phyloP scores from a whole-genome alignment of 2,329 filamentous ascomycete genomes.

The Sclerotinia glacialis region DNA sequence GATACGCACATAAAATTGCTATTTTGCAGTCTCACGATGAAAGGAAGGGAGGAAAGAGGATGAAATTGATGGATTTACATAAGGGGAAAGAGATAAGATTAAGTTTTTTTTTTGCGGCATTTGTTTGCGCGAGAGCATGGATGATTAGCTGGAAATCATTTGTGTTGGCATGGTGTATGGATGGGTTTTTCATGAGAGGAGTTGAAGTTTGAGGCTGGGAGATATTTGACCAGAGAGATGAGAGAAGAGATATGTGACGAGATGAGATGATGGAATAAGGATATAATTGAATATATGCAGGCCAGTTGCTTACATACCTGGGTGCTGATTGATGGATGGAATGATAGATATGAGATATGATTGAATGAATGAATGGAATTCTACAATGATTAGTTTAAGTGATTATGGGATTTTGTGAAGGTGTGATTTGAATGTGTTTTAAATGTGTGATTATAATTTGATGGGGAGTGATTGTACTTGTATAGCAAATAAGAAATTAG shows the following conservation, averaged over 20 bases:
- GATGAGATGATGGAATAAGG: not conserved
- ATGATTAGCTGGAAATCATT: not conserved
- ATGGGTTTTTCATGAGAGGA: not conserved
- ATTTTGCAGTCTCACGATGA: constrained; percentile 7
- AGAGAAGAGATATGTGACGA: not conserved
- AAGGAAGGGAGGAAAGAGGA: not conserved
- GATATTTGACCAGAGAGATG: not conserved
- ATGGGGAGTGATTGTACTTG: not conserved
- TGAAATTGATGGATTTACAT: constrained; percentile 17
- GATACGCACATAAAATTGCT: not conserved
- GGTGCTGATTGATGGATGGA: constrained; percentile 5
- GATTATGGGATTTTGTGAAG: not conserved
- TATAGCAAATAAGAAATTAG: not conserved
- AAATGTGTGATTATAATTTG: not conserved
- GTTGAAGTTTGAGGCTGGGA: constrained; percentile 6
- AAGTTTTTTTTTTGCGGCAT: constrained; percentile 6
- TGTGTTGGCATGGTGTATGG: constrained; percentile 1
- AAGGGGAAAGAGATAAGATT: not conserved
- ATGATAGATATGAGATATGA: constrained; percentile 18
- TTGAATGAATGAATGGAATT: constrained; percentile 20
- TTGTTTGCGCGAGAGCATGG: constrained; percentile 13
- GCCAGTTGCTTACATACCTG: not conserved
- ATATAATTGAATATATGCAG: constrained; percentile 6
- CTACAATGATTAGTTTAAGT: not conserved
- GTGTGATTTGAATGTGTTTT: not conserved